Conservation (phyloP, 495 filamentous ascomycete species). For the Lineolata rhizophorae region DNA sequence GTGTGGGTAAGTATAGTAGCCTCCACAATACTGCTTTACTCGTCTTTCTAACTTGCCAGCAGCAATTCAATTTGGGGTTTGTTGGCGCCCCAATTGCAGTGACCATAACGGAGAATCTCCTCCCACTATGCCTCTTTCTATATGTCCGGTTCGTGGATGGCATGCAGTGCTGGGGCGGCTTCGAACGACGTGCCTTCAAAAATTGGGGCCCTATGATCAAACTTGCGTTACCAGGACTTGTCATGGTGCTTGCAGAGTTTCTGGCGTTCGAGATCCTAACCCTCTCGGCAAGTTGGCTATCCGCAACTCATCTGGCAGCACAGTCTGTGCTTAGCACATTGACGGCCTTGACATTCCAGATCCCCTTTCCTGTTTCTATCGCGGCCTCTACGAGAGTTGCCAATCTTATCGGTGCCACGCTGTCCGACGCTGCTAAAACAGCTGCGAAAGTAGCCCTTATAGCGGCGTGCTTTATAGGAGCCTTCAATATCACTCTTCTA, state of each 20-base stretch:
- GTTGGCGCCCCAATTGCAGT: conserved; percentile 71
- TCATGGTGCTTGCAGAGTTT: conserved; percentile 87
- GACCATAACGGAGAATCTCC: conserved; percentile 57
- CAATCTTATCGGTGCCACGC: conserved; percentile 19
- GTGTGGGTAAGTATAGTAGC: conserved; percentile 47
- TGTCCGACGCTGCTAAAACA: conserved; percentile 17
- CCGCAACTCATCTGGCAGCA: conserved; percentile 31
- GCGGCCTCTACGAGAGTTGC: conserved; percentile 19
- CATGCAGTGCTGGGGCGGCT: conserved; percentile 58
- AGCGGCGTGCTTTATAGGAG: conserved; percentile 41
- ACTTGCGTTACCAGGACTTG: conserved; percentile 62
- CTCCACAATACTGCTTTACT: conserved; percentile 13
- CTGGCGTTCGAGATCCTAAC: conserved; percentile 40
- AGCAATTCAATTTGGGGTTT: conserved; percentile 56
- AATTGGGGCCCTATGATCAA: conserved; percentile 81
- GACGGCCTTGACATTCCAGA: conserved; percentile 16
- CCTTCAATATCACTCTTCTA: conserved; percentile 54
- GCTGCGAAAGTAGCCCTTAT: conserved; percentile 26
- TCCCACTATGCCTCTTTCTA: conserved; percentile 49
- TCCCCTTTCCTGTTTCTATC: conserved; percentile 20
- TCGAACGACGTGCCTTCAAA: conserved; percentile 40
- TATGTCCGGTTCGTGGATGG: conserved; percentile 41
- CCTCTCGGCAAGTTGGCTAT: conserved; percentile 25
- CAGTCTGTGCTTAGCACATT: conserved; percentile 38
- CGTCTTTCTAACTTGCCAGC: no score